phyloP scores from a whole-genome alignment of 371 early-diverging fungal species.

The Circinella minor region DNA sequence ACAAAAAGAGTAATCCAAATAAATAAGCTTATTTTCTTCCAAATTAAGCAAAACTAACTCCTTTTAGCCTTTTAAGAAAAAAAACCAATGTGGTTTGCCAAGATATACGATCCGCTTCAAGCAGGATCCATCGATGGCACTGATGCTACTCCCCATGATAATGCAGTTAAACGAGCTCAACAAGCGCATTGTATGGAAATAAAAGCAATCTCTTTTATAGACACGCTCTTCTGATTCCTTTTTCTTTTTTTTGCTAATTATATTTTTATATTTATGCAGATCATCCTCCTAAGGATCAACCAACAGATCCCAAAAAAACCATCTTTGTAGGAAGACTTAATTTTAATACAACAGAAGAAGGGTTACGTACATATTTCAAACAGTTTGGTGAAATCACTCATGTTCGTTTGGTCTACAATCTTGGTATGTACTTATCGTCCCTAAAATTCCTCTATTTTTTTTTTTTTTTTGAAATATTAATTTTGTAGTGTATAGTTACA shows the following conservation, averaged over 20 bases:
- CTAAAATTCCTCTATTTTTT: not conserved
- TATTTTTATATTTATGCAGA: slow-evolving; percentile 22
- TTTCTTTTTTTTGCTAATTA: not conserved
- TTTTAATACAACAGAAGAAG: slow-evolving; percentile 47
- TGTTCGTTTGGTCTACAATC: slow-evolving; percentile 35
- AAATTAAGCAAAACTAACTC: not conserved
- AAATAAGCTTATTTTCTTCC: not conserved
- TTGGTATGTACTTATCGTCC: slow-evolving; percentile 34
- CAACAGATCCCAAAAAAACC: slow-evolving; percentile 51
- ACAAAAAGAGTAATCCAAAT: too few relatives aligned
- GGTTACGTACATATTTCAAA: slow-evolving; percentile 31
- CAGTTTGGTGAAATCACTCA: slow-evolving; percentile 39
- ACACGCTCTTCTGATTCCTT: too few relatives aligned
- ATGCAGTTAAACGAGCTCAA: slow-evolving; percentile 53
- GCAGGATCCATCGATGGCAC: slow-evolving; percentile 67
- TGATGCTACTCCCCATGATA: slow-evolving; percentile 54
- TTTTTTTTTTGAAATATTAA: not conserved
- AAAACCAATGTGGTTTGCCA: slow-evolving; percentile 61
- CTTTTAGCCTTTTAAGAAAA: not conserved
- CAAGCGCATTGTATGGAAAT: slow-evolving; percentile 32
- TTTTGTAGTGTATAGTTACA: slow-evolving; percentile 45
- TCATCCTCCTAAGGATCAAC: slow-evolving; percentile 33
- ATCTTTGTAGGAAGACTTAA: slow-evolving; percentile 56
- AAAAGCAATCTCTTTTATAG: not conserved
- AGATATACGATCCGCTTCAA: slow-evolving; percentile 56